Base-by-base conservation (phyloP, 2,329 filamentous ascomycete species). In the Chaetomiaceae sp. region DNA sequence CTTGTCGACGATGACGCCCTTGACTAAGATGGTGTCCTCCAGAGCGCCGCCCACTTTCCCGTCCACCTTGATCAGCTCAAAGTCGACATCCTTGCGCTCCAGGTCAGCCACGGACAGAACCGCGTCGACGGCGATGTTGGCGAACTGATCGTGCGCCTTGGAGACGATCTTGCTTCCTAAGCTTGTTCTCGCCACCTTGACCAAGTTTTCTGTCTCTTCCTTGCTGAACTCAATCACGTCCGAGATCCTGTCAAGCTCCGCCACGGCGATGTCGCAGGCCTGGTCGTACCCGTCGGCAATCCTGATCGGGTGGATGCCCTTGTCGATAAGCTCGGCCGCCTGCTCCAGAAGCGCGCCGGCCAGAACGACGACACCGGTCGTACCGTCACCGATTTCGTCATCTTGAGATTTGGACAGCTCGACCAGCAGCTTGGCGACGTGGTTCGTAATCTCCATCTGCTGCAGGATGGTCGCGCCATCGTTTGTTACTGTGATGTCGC, bases 361-460 rank as follows among this genome's bases (percentile, higher is more conserved):
- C 57, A 98, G 74, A 39, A 98, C 94, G 42, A 98, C 93, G 12
- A 98, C 93, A 67, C 93, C 93, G 1, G 93, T 98, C 53, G 93
- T 98, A 55, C 93, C 93, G 66, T 98, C 93, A 63, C 93, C 93
- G 62, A 98, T 98, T 72, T 98, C 93, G 60, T 97, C 91, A 62
- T 98, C 93, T 68, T 98, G 93, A 32, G 93, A 97, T 74, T 95
- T 96, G 55, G 93, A 97, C 33, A 98, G 83, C 66, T 96, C 91
- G 40, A 98, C 93, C 50, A 98, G 75, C 42, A 98, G 78, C 73
- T 97, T 97, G 53, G 93, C 93, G 52, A 98, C 89, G 69, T 97
- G 91, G 76, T 98, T 97, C 58, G 88, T 87, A 59, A 98, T 91
- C 73, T 98, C 93, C 93, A 98, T 98, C 78, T 95, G 89, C 60